Percentiles rank a stretch among this genome's conserved stretches.
phyloP scores from a whole-genome alignment of 495 filamentous ascomycete species.

The Bombardia bombarda region DNA sequence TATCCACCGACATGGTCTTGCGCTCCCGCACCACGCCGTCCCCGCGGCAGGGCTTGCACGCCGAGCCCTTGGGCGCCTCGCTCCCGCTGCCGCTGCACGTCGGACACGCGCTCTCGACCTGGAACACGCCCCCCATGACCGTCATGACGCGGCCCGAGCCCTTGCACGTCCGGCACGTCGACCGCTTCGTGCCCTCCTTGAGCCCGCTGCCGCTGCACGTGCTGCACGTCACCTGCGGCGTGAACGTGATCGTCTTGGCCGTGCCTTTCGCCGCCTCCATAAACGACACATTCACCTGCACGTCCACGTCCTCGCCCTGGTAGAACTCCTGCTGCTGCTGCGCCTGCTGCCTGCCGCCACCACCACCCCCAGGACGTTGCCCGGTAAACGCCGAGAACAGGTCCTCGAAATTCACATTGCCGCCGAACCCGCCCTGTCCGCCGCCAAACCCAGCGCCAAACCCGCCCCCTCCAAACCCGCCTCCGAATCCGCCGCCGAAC shows the following conservation, averaged over 20 bases:
- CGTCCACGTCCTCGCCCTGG: constrained; percentile 88
- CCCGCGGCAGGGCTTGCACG: constrained; percentile 71
- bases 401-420: constrained; percentile 91
- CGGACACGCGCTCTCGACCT: constrained; percentile 84
- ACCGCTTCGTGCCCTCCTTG: constrained; percentile 67
- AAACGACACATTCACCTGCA: constrained; percentile 85
- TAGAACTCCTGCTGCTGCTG: constrained; percentile 70
- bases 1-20: constrained; percentile 76
- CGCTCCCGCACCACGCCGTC: constrained; percentile 70
- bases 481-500: constrained; percentile 36
- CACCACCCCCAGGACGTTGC: constrained; percentile 48
- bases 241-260: constrained; percentile 67
- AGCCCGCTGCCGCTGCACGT: constrained; percentile 78
- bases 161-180: constrained; percentile 69
- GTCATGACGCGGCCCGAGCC: constrained; percentile 83
- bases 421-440: constrained; percentile 55
- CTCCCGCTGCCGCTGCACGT: constrained; percentile 70
- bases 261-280: constrained; percentile 93
- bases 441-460: constrained; percentile 47
- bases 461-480: not conserved
- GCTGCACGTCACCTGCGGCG: constrained; percentile 66
- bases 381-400: constrained; percentile 82
- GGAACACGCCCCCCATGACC: constrained; percentile 85
- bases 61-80: constrained; percentile 62
- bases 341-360: constrained; percentile 39